phyloP scores from a whole-genome alignment of 2,329 filamentous ascomycete species.

The Fusarium pseudonygamai region DNA sequence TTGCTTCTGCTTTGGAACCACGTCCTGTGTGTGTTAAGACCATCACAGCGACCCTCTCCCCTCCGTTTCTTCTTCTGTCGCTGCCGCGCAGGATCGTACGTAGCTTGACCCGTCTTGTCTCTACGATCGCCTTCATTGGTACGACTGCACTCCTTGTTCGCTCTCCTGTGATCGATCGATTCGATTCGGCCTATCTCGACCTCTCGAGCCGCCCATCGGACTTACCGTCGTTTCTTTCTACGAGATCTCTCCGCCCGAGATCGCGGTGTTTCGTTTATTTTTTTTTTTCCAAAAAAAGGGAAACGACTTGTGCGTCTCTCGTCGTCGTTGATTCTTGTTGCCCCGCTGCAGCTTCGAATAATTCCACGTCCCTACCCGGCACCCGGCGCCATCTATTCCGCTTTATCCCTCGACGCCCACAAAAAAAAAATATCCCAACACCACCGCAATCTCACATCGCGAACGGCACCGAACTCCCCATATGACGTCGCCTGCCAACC shows the following conservation, averaged over 20 bases:
- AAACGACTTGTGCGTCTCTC: conserved; percentile 23
- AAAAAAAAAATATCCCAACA: conserved; percentile 38
- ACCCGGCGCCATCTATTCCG: conserved; percentile 39
- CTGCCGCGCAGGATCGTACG: conserved; percentile 48
- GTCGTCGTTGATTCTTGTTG: conserved; percentile 28
- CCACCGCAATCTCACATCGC: conserved; percentile 42
- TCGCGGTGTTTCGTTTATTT: conserved; percentile 23
- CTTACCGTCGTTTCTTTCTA: conserved; percentile 38
- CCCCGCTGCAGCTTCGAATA: conserved; percentile 37
- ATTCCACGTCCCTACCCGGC: conserved; percentile 31
- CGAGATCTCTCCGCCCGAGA: conserved; percentile 25
- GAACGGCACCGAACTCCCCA: conserved; percentile 47
- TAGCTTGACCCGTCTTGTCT: conserved; percentile 46
- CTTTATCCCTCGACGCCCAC: conserved; percentile 37
- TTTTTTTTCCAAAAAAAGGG: not conserved
- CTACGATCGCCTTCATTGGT: conserved; percentile 40
- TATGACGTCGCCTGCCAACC: conserved; percentile 70
- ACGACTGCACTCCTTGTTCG: conserved; percentile 45
- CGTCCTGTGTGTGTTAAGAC: conserved; percentile 44
- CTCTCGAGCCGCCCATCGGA: conserved; percentile 39
- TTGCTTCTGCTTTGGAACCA: conserved; percentile 46
- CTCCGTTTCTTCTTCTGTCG: conserved; percentile 39
- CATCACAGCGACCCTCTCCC: conserved; percentile 44
- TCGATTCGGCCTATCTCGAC: conserved; percentile 41
- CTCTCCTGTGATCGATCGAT: conserved; percentile 34